These are phyloP conservation scores for Fusarium anguioides DNA, from an alignment of 2,329 filamentous ascomycete genomes.

Conservation along the genomic window DNA sequence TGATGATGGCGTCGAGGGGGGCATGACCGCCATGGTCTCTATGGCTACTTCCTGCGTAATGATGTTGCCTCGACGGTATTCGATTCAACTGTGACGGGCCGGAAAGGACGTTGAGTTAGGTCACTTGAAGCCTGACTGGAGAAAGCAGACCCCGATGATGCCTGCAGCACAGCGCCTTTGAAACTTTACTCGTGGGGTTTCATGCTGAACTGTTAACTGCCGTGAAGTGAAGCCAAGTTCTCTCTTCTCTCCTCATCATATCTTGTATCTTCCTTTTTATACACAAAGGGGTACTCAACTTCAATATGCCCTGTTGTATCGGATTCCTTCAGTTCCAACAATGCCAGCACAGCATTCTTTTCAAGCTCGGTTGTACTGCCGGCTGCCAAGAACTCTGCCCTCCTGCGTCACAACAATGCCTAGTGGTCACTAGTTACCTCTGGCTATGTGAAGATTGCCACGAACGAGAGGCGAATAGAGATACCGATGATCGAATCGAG, in stretches of 20 bases:
- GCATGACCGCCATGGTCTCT: neutral
- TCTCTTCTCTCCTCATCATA: neutral
- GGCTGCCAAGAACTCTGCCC: conserved; percentile 43
- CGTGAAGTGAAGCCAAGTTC: too few relatives aligned
- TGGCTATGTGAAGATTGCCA: conserved; percentile 48
- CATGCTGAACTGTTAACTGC: too few relatives aligned
- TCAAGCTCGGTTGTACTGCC: conserved; percentile 46
- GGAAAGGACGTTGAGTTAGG: conserved; percentile 13
- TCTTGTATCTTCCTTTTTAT: neutral
- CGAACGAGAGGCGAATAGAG: neutral
- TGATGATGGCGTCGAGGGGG: too few relatives aligned
- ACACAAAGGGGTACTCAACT: neutral
- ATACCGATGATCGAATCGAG: conserved; percentile 14
- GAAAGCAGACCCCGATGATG: neutral
- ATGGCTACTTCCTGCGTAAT: conserved; percentile 23
- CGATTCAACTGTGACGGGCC: conserved; percentile 14
- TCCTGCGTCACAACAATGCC: conserved; percentile 21
- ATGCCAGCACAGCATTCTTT: conserved; percentile 44
- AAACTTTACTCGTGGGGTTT: neutral
- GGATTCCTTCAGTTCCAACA: conserved; percentile 40
- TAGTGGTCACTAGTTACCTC: conserved; percentile 41
- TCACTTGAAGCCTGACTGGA: too few relatives aligned
- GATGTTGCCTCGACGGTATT: conserved; percentile 5
- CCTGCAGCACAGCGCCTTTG: neutral
- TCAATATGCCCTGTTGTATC: conserved; percentile 48